phyloP scores from a whole-genome alignment of 2,329 filamentous ascomycete species.

The Massarina eburnea region DNA sequence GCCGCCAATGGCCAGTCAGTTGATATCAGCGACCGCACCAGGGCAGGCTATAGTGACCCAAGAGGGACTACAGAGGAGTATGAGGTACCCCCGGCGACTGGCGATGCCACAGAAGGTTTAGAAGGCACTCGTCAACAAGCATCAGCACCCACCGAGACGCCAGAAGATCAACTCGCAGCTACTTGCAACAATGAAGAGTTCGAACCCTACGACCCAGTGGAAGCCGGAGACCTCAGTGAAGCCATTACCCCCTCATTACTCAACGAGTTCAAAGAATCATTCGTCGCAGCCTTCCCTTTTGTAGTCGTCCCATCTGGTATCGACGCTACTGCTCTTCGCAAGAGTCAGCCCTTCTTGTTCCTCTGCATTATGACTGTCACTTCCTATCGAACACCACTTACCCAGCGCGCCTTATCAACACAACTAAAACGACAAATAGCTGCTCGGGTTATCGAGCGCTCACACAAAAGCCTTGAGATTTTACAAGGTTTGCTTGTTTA shows the following conservation, averaged over 20 bases:
- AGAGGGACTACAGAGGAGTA: not conserved
- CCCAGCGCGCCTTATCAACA: slow-evolving; percentile 31
- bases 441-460: slow-evolving; percentile 32
- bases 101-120: not conserved
- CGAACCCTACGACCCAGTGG: slow-evolving; percentile 19
- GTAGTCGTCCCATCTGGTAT: slow-evolving; percentile 16
- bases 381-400: slow-evolving; percentile 19
- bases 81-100: not conserved
- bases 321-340: slow-evolving; percentile 14
- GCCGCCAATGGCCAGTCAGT: slow-evolving; percentile 9
- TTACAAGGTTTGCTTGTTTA: slow-evolving; percentile 44
- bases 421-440: slow-evolving; percentile 31
- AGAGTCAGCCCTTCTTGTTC: slow-evolving; percentile 39
- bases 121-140: not conserved
- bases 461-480: slow-evolving; percentile 42
- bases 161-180: not conserved
- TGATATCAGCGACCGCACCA: not conserved
- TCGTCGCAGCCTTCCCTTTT: slow-evolving; percentile 24
- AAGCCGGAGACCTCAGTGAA: slow-evolving; percentile 16
- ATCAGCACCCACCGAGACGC: slow-evolving; percentile 1
- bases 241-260: slow-evolving; percentile 14
- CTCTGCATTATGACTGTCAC: slow-evolving; percentile 34
- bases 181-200: not conserved
- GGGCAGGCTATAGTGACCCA: not conserved
- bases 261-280: slow-evolving; percentile 16